Evolutionary conservation across 2,329 filamentous ascomycete genomes (phyloP), one percentile per base, ranked within the genome.

Genomic region (Scytalidium lignicola): DNA sequence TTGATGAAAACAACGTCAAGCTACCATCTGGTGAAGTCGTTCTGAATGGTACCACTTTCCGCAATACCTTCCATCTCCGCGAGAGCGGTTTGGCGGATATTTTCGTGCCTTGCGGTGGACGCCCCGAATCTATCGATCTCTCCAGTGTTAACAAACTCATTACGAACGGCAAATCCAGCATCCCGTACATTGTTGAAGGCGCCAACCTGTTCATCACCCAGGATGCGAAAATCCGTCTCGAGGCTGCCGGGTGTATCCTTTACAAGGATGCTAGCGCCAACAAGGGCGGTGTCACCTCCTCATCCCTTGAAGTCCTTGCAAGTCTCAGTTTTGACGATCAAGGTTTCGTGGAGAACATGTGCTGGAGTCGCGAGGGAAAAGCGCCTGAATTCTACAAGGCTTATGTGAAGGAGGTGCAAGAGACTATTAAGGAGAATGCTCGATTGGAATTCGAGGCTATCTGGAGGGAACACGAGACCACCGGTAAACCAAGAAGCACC

Each of bases 141-240:
- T 86, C 88, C 49, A 89, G 86, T 7, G 92, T 91, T 53, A 85
- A 80, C 70, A 89, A 87, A 67, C 80, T 99, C 54, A 97, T 99
- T 69, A 83, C 86, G 65, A 83, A 96, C 54, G 90, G 91, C 71
- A 96, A 95, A 74, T 78, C 80, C 19, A 82, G 79, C 10, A 86
- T 99, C 52, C 91, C 92, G 1, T 99, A 95, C 72, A 93, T 99
- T 47, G 92, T 99, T 41, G 93, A 99, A 72, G 93, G 93, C 47
- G 93, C 93, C 69, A 99, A 97, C 68, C 77, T 99, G 48, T 99
- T 99, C 80, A 95, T 99, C 71, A 96, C 93, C 1, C 93, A 99
- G 70, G 93, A 99, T 62, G 92, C 92, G 61, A 97, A 97, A 75
- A 79, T 97, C 48, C 88, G 90, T 20, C 82, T 99, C 13, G 93